Conservation (phyloP, 106 monocot genomes). For the Allium cepa region DNA sequence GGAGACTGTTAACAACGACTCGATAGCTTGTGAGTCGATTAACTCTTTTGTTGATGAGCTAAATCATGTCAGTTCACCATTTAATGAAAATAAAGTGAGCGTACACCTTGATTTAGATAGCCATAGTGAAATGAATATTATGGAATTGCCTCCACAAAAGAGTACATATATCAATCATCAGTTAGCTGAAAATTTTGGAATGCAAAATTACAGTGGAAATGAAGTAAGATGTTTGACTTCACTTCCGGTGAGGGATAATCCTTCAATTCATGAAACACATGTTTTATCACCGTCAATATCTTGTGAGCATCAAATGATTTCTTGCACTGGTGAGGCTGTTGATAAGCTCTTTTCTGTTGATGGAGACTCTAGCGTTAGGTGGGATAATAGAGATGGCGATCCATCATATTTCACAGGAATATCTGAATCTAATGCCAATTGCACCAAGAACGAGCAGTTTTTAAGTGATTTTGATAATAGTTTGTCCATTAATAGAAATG, state of each 20-base stretch:
- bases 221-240: slow-evolving; percentile 1
- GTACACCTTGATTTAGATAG: slow-evolving; percentile 14
- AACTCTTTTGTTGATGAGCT: not conserved
- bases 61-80: slow-evolving; percentile 2
- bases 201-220: slow-evolving; percentile 7
- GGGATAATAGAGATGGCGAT: slow-evolving; percentile 5
- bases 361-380: slow-evolving; percentile 3
- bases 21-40: not conserved
- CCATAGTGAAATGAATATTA: not conserved
- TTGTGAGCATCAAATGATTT: not conserved
- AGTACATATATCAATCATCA: slow-evolving; percentile 1
- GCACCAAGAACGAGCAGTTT: not conserved
- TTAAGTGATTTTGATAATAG: slow-evolving; percentile 9
- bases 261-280: slow-evolving; percentile 6
- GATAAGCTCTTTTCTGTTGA: not conserved
- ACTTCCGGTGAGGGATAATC: not conserved
- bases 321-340: not conserved
- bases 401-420: slow-evolving; percentile 11
- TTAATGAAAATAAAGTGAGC: slow-evolving; percentile 12
- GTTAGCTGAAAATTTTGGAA: not conserved
- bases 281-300: not conserved
- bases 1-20: not conserved
- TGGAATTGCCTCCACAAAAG: not conserved
- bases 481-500: slow-evolving; percentile 4
- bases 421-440: slow-evolving; percentile 2